Base-by-base conservation (phyloP, 352 stramenopile species). In the Globisporangium sylvaticum region DNA sequence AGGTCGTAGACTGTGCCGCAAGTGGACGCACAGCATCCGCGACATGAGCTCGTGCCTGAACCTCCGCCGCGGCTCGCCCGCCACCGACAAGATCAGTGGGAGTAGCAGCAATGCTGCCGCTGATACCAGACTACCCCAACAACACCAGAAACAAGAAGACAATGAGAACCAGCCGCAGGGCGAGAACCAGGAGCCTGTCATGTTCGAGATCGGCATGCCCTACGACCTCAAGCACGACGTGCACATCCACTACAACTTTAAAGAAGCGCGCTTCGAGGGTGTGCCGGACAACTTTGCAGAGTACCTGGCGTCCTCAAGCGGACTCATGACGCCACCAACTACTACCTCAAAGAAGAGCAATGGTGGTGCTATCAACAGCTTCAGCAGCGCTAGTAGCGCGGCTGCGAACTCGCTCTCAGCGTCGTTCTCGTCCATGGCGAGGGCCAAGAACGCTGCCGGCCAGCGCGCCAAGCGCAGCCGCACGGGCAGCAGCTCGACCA, bases 191-290 rank as follows among this genome's bases (percentile, higher is more conserved):
- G 58, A 72, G 20, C 61, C 67, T 3, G 31, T 46, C 20, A 8
- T 77, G 58, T 71, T 83, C 44, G 83, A 89, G 64, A 95, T 96
- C 64, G 82, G 87, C 6, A 73, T 81, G 37, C 88, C 88, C 22
- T 94, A 88, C 68, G 87, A 70, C 54, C 78, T 95, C 37, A 81
- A 86, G 25, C 89, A 96, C 63, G 86, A 94, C 69, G 73, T 96
- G 55, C 88, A 96, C 68, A 85, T 96, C 42, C 78, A 83, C 65
- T 97, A 95, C 79, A 95, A 97, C 73, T 93, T 86, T 67, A 71
- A 89, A 42, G 81, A 91, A 52, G 87, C 87, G n/a, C 78, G 88
- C 12, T 96, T 92, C 68, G 90, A 96, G 64, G 89, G 89, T 37
- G 78, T 95, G 29, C 87, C 89, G 0, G 80, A 86, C 57, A 91